Percentiles rank a stretch among this genome's conserved stretches.
These are phyloP conservation scores for Ophiostoma ips DNA, from an alignment of 2,329 filamentous ascomycete genomes.

Conservation along the genomic window DNA sequence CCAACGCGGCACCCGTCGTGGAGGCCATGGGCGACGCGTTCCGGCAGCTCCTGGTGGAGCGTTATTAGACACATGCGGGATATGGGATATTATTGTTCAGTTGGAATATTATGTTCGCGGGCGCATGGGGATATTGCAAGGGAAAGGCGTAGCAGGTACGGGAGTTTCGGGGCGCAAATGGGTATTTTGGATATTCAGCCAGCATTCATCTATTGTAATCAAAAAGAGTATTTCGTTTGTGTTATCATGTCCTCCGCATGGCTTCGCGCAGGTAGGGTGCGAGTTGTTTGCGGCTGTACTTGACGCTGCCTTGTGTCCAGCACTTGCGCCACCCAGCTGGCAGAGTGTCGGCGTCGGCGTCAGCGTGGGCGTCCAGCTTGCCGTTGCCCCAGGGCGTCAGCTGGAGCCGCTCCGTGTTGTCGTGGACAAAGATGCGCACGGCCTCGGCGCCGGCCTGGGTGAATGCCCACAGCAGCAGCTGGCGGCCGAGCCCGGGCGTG, in stretches of 20 bases:
- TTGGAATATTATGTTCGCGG: too few species aligned
- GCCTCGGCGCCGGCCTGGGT: slow-evolving; percentile 34
- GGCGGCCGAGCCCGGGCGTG: slow-evolving; percentile 41
- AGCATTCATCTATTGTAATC: too few species aligned
- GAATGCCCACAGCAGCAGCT: slow-evolving; percentile 54
- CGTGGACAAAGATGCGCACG: slow-evolving; percentile 38
- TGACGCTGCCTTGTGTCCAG: slow-evolving; percentile 53
- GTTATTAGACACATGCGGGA: not conserved
- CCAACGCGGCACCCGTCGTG: slow-evolving; percentile 1
- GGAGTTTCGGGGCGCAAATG: too few species aligned
- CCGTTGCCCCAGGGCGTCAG: slow-evolving; percentile 41
- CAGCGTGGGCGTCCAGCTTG: slow-evolving; percentile 31
- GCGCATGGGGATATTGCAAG: too few species aligned
- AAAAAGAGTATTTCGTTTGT: too few species aligned
- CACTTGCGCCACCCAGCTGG: slow-evolving; percentile 36
- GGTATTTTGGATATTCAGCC: not conserved
- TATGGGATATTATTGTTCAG: not conserved
- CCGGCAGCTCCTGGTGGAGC: slow-evolving; percentile 1
- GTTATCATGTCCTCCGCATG: slow-evolving; percentile 25
- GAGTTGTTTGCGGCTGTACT: slow-evolving; percentile 54
- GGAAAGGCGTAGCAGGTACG: too few species aligned
- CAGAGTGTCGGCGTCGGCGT: slow-evolving; percentile 15
- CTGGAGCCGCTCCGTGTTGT: slow-evolving; percentile 33
- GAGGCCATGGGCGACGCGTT: slow-evolving; percentile 5
- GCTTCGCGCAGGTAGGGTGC: slow-evolving; percentile 50